phyloP scores from a whole-genome alignment of 176 grass and related monocot genomes.

The Aegilops umbellulata region DNA sequence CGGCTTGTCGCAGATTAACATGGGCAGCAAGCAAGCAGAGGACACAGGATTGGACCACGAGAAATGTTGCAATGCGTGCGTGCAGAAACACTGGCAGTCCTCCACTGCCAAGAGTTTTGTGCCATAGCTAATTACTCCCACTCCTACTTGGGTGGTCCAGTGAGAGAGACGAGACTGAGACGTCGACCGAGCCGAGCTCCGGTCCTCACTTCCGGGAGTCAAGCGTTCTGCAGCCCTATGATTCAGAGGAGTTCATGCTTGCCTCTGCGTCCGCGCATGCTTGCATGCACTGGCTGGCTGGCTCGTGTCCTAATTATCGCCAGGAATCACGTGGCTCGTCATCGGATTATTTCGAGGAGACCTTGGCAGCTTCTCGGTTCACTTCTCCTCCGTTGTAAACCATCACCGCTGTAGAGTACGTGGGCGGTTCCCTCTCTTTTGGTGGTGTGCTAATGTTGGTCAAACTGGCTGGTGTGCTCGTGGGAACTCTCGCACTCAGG shows the following conservation, averaged over 20 bases:
- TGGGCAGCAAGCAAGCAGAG: background rate
- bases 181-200: conserved; percentile 5
- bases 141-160: conserved; percentile 22
- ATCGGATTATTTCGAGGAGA: background rate
- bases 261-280: background rate
- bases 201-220: conserved; percentile 1
- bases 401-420: background rate
- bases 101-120: background rate
- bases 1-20: background rate
- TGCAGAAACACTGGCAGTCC: conserved; percentile 28
- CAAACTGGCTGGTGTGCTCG: background rate
- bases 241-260: background rate
- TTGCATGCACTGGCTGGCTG: background rate
- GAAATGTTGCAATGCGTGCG: conserved; percentile 39
- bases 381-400: background rate
- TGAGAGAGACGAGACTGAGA: background rate
- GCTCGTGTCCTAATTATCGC: background rate
- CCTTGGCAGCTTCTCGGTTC: background rate
- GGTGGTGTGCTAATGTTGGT: conserved; percentile 18
- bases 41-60: background rate
- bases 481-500: background rate
- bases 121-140: background rate
- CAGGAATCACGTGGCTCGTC: background rate
- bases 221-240: background rate
- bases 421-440: background rate